Evolutionary conservation across 306 rosid genomes (phyloP).

Genomic region (Quercus suber): DNA sequence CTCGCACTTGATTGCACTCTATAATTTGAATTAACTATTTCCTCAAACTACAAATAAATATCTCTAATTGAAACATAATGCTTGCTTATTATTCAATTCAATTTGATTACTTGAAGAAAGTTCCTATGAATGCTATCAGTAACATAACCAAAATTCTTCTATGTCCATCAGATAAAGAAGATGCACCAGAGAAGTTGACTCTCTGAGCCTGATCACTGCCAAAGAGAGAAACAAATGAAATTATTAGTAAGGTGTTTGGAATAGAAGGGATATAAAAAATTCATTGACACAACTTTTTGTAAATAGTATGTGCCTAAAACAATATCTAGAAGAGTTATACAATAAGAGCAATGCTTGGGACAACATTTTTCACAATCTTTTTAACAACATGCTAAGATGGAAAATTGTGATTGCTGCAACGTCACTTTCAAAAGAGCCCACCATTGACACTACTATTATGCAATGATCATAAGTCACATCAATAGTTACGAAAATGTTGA

Average conservation of each 20-base stretch:
- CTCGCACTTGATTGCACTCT: background rate
- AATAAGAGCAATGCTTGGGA: background rate
- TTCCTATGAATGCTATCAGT: conserved; percentile 30
- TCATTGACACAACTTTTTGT: background rate
- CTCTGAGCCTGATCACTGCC: conserved; percentile 87
- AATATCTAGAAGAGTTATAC: background rate
- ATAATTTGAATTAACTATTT: background rate
- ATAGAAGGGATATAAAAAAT: background rate
- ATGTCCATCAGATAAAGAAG: conserved; percentile 26
- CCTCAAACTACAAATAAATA: background rate
- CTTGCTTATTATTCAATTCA: background rate
- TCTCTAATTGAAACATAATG: background rate
- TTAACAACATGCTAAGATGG: too few relatives aligned
- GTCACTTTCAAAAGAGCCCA: too few relatives aligned
- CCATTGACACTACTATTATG: too few relatives aligned
- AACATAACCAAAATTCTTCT: conserved; percentile 35
- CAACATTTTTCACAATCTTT: too few relatives aligned
- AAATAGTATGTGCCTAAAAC: background rate
- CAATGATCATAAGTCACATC: too few relatives aligned
- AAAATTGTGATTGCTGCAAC: too few relatives aligned
- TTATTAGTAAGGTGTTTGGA: background rate
- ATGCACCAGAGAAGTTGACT: conserved; percentile 59
- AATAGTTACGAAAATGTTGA: too few relatives aligned
- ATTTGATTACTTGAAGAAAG: conserved; percentile 27
- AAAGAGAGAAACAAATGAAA: conserved; percentile 19